phyloP scores from a whole-genome alignment of 768 basidiomycete species.

The Hysterangium stoloniferum region DNA sequence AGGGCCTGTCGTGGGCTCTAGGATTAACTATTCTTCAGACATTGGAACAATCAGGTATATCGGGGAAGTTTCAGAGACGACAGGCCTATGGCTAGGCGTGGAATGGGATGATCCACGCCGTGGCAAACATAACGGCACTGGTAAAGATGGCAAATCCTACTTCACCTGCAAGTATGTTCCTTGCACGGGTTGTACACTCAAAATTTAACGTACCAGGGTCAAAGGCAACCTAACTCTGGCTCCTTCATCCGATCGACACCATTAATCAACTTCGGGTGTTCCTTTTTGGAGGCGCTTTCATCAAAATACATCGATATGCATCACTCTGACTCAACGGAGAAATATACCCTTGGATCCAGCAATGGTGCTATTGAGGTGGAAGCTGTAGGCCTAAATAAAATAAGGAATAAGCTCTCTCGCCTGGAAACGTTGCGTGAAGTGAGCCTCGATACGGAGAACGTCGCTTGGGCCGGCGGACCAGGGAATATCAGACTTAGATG shows the following conservation, averaged over 20 bases:
- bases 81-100: slow-evolving; percentile 84
- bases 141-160: slow-evolving; percentile 71
- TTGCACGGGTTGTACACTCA: not conserved
- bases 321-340: slow-evolving; percentile 50
- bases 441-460: slow-evolving; percentile 65
- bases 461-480: slow-evolving; percentile 39
- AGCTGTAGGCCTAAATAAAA: slow-evolving; percentile 74
- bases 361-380: slow-evolving; percentile 78
- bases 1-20: slow-evolving; percentile 42
- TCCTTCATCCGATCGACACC: slow-evolving; percentile 77
- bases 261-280: slow-evolving; percentile 46
- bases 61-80: slow-evolving; percentile 55
- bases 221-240: slow-evolving; percentile 54
- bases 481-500: slow-evolving; percentile 51
- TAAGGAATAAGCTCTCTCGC: slow-evolving; percentile 60
- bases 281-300: slow-evolving; percentile 68
- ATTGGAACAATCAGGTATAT: slow-evolving; percentile 65
- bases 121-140: slow-evolving; percentile 81
- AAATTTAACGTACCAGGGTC: slow-evolving; percentile 9
- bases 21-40: slow-evolving; percentile 45
- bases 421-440: slow-evolving; percentile 66
- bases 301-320: slow-evolving; percentile 69
- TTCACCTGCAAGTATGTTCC: slow-evolving; percentile 65
- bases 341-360: slow-evolving; percentile 71
- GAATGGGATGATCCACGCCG: slow-evolving; percentile 88